Base-by-base conservation (phyloP, 176 grass and related monocot species). In the Avena eriantha region DNA sequence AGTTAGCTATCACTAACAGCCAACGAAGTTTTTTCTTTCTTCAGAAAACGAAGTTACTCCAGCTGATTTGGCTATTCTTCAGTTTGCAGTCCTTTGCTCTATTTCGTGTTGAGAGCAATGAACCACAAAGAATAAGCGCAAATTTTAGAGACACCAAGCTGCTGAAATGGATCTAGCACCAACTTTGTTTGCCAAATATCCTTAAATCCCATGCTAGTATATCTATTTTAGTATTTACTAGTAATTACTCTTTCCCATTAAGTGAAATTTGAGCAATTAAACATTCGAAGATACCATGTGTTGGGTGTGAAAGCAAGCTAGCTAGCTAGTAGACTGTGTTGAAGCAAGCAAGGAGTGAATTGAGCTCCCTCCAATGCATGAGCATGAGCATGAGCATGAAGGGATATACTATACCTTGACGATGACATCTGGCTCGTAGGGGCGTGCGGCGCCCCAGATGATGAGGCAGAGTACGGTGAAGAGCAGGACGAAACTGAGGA, bases 391-490 rank as follows among this genome's bases (percentile, higher is more conserved):
- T n/a, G n/a, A n/a, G n/a, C n/a, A n/a, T n/a, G n/a, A n/a, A n/a
- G n/a, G n/a, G 19, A 71, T 23, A 31, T 39, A 41, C 83, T 47
- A 41, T 87, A 99, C 97, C 97, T 97, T 96, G 75, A 99, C 92
- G 71, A 92, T 3, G 77, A 97, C 79, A 50, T 90, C 85, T 7
- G 97, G 90, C 74, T 92, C 90, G 80, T 96, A 96, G 0, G 90
- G 97, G 4, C 97, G 84, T 13, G 97, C 94, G 19, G 94, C 92
- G 14, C 97, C 97, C 92, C 97, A 99, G 57, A 97, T 86, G 72
- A 99, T 97, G 64, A 99, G 94, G 87, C 94, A 99, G 66, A 97
- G 78, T 24, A 86, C 73, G 55, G 89, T 88, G 89, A 99, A 94
- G 67, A 99, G 88, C 34, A 99, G 90, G 49, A 99, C 69, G 73